Evolutionary conservation across 805 yeast species (phyloP).

Genomic region (Wickerhamiella slavikovae): DNA sequence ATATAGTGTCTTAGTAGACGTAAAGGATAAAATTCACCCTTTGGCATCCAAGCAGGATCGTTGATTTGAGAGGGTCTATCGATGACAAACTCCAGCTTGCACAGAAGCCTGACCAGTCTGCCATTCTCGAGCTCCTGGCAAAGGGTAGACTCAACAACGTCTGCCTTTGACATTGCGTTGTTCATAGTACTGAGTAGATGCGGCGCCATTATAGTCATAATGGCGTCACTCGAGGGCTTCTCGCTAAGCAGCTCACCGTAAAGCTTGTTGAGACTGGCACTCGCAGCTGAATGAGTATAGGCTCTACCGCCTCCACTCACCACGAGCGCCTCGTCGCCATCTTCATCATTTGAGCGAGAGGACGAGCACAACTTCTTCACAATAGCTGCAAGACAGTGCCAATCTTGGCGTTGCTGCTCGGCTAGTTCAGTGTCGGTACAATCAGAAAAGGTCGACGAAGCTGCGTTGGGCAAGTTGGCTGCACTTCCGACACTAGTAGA

Average conservation of each 20-base stretch:
- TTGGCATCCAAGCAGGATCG: conserved; percentile 43
- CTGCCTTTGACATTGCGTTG: conserved; percentile 10
- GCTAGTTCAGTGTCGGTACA: conserved; percentile 6
- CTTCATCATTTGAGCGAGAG: too few relatives aligned
- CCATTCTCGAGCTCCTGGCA: conserved; percentile 71
- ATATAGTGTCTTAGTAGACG: conserved; percentile 64
- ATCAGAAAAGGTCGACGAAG: neutral
- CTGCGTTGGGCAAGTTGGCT: neutral
- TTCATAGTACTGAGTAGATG: conserved; percentile 11
- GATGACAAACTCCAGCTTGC: conserved; percentile 60
- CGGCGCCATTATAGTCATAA: conserved; percentile 10
- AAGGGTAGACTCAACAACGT: conserved; percentile 21
- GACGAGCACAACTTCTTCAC: too few relatives aligned
- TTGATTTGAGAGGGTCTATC: conserved; percentile 49
- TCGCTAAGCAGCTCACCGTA: conserved; percentile 8
- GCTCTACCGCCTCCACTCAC: conserved; percentile 26
- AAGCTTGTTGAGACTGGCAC: conserved; percentile 10
- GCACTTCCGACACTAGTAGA: neutral
- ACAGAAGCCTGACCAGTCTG: conserved; percentile 57
- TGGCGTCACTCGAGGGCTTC: conserved; percentile 6
- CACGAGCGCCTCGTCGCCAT: conserved; percentile 41
- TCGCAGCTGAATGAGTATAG: conserved; percentile 1
- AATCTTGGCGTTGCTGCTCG: conserved; percentile 33
- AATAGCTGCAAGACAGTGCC: conserved; percentile 15
- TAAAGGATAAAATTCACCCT: conserved; percentile 55